Evolutionary conservation across 2,329 filamentous ascomycete genomes (phyloP).

Genomic region (Fusarium secorum): DNA sequence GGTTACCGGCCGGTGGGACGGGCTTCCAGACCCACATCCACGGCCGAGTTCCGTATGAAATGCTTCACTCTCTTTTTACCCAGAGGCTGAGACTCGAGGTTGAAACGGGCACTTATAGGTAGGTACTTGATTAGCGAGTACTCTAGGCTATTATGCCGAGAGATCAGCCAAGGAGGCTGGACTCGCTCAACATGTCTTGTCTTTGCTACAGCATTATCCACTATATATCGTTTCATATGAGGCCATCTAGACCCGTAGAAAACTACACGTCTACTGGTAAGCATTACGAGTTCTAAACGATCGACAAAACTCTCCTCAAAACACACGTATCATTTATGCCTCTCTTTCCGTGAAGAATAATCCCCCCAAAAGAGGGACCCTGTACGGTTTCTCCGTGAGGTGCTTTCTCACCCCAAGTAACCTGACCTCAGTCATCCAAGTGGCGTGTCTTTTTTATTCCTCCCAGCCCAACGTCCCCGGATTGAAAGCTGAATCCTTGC

Average conservation of each 20-base stretch:
- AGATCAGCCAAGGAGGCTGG: not conserved
- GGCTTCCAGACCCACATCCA: slow-evolving; percentile 19
- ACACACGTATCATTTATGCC: not conserved
- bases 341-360: not conserved
- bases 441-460: slow-evolving; percentile 33
- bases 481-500: slow-evolving; percentile 1
- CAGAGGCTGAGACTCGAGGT: not conserved
- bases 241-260: slow-evolving; percentile 12
- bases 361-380: not conserved
- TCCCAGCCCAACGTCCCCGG: slow-evolving; percentile 10
- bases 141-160: not conserved
- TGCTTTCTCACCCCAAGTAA: slow-evolving; percentile 33
- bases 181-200: not conserved
- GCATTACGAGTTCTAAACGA: not conserved
- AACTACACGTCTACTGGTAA: not conserved
- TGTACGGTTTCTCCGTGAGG: slow-evolving; percentile 33
- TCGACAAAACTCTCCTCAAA: not conserved
- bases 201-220: not conserved
- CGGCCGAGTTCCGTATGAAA: slow-evolving; percentile 24
- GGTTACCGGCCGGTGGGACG: slow-evolving; percentile 29
- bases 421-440: slow-evolving; percentile 28
- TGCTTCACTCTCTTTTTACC: not conserved
- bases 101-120: not conserved
- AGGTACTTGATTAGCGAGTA: slow-evolving; percentile 3
- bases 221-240: not conserved